A percentile compares a stretch with the other conserved stretches of the same genome.
These are phyloP conservation scores for Jackrogersella minutella DNA, from an alignment of 495 filamentous ascomycete species.

Conservation along the genomic window DNA sequence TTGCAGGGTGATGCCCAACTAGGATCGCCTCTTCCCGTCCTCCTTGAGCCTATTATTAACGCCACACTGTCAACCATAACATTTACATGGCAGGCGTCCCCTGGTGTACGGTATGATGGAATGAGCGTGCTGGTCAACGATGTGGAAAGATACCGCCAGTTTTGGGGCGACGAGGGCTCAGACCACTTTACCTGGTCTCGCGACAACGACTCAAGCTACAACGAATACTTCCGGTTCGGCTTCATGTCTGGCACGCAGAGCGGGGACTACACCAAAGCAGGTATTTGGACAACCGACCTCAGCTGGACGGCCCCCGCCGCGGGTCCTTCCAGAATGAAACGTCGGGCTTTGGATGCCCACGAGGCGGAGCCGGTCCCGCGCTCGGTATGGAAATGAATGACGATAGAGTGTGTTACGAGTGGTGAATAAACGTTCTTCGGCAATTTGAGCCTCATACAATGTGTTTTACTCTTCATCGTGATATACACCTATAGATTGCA, in stretches of 20 bases:
- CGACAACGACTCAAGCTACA: slow-evolving; percentile 52
- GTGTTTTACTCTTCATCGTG: neutral
- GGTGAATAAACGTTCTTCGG: neutral
- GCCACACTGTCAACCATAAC: slow-evolving; percentile 56
- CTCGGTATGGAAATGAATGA: slow-evolving; percentile 29
- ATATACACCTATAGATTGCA: too few relatives aligned
- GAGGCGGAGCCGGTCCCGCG: slow-evolving; percentile 26
- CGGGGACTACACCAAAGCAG: slow-evolving; percentile 83
- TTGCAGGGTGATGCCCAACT: slow-evolving; percentile 75
- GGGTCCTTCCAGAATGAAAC: slow-evolving; percentile 54
- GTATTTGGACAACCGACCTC: slow-evolving; percentile 74
- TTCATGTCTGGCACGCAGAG: slow-evolving; percentile 74
- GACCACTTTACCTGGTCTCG: slow-evolving; percentile 59
- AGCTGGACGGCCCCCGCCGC: slow-evolving; percentile 68
- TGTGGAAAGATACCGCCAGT: slow-evolving; percentile 82
- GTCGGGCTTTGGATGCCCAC: slow-evolving; percentile 27
- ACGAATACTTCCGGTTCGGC: slow-evolving; percentile 86
- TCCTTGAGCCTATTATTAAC: slow-evolving; percentile 59
- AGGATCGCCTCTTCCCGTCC: slow-evolving; percentile 71
- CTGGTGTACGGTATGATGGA: slow-evolving; percentile 75
- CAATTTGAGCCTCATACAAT: neutral
- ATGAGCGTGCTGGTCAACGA: slow-evolving; percentile 93
- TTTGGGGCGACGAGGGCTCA: slow-evolving; percentile 54
- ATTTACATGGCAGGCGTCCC: slow-evolving; percentile 59
- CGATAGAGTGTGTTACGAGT: slow-evolving; percentile 23